Base-by-base conservation (phyloP, 768 basidiomycete species). In the Tremella fuciformis region DNA sequence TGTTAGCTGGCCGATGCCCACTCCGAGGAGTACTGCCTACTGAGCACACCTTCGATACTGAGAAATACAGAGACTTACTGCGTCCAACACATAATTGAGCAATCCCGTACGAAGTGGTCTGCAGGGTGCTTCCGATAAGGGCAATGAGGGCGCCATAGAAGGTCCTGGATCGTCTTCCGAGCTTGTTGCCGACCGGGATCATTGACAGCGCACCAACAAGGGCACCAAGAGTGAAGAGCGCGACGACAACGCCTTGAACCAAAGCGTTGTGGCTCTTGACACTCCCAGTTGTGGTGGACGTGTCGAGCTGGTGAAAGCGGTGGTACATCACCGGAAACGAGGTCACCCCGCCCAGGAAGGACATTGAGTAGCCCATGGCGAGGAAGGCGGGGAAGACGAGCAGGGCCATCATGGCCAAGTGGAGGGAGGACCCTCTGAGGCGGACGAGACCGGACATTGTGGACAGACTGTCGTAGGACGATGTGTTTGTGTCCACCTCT, bases 361-460 rank as follows among this genome's bases (percentile, higher is more conserved):
- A 60, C 2, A 64, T 42, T 11, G 58, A 60, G 52, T 57, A 64
- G 46, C 63, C 63, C 63, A 64, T 64, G 13, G 63, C 63, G 7
- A 64, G 49, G 55, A 64, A 64, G n/a, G 50, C 42, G 13, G 63
- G 63, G 2, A 64, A 39, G 11, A 60, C 63, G 11, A 64, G 58
- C 22, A 54, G 57, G 38, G 57, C 54, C 41, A 60, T 64, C 63
- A 64, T 64, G n/a, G n/a, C n/a, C n/a, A n/a, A n/a, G n/a, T n/a
- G n/a, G n/a, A n/a, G n/a, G n/a, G n/a, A n/a, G n/a, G n/a, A n/a
- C n/a, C n/a, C n/a, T n/a, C n/a, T n/a, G n/a, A n/a, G n/a, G n/a
- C n/a, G n/a, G n/a, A n/a, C n/a, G n/a, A n/a, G n/a, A n/a, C n/a
- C n/a, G n/a, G n/a, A n/a, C n/a, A n/a, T n/a, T n/a, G n/a, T n/a